Evolutionary conservation across 2,329 filamentous ascomycete species (phyloP).

Genomic region (Dothistroma pini): DNA sequence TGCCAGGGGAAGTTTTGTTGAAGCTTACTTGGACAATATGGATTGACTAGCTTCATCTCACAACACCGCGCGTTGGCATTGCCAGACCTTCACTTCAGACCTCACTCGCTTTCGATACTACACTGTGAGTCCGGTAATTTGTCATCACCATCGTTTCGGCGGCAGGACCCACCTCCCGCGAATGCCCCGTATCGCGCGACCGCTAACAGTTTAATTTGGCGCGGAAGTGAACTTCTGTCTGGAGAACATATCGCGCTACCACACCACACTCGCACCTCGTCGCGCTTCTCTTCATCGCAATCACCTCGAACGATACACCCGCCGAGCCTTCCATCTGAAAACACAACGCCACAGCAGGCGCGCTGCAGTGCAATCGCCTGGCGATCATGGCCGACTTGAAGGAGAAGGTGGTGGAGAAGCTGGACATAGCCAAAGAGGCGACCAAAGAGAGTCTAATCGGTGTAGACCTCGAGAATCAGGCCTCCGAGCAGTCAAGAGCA

Average conservation of each 20-base stretch:
- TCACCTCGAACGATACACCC: not conserved
- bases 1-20: too few species aligned
- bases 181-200: not conserved
- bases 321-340: not conserved
- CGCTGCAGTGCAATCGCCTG: constrained; percentile 31
- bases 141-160: not conserved
- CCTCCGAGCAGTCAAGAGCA: constrained; percentile 70
- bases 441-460: constrained; percentile 58
- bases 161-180: not conserved
- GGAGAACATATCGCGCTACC: not conserved
- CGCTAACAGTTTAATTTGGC: not conserved
- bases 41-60: too few species aligned
- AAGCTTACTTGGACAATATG: too few species aligned
- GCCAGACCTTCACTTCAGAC: not conserved
- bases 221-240: not conserved
- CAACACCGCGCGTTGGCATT: too few species aligned
- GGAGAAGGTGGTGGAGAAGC: constrained; percentile 54
- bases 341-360: constrained; percentile 7
- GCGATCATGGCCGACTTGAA: constrained; percentile 27
- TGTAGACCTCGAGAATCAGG: constrained; percentile 44
- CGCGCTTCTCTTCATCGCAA: not conserved
- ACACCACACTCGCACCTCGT: not conserved
- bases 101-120: not conserved
- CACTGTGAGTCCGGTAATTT: not conserved
- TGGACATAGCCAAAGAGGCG: constrained; percentile 23